Percentiles rank a stretch among this genome's conserved stretches.
These are phyloP conservation scores for Phialocephala sp. DNA, from an alignment of 2,329 filamentous ascomycete species.

Conservation along the genomic window DNA sequence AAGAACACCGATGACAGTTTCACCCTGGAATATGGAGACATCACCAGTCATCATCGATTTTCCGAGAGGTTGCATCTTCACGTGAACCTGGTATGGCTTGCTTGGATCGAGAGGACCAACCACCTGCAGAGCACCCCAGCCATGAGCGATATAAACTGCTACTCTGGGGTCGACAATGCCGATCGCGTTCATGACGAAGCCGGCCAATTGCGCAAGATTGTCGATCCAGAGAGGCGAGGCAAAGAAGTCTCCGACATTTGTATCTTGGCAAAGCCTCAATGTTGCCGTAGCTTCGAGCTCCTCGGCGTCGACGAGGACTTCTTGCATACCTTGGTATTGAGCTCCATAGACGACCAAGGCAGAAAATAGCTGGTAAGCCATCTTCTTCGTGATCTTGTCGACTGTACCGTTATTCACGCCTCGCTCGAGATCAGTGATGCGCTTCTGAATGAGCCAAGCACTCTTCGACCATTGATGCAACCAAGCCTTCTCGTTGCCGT, in stretches of 20 bases:
- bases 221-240: slow-evolving; percentile 61
- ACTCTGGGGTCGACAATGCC: slow-evolving; percentile 59
- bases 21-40: slow-evolving; percentile 56
- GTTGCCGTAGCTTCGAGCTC: slow-evolving; percentile 44
- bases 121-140: slow-evolving; percentile 59
- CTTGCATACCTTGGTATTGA: slow-evolving; percentile 39
- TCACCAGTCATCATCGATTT: slow-evolving; percentile 50
- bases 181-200: slow-evolving; percentile 63
- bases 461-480: slow-evolving; percentile 2
- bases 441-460: background rate
- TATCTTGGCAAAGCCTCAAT: slow-evolving; percentile 50
- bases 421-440: background rate
- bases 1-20: slow-evolving; percentile 25
- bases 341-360: slow-evolving; percentile 39
- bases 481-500: background rate
- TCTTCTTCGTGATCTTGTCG: slow-evolving; percentile 40
- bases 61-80: slow-evolving; percentile 52
- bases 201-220: slow-evolving; percentile 60
- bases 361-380: slow-evolving; percentile 41
- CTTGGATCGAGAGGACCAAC: slow-evolving; percentile 49
- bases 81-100: slow-evolving; percentile 61
- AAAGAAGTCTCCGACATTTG: slow-evolving; percentile 55
- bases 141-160: slow-evolving; percentile 63
- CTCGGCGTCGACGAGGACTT: slow-evolving; percentile 38
- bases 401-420: background rate